phyloP scores from a whole-genome alignment of 306 rosid genomes.

The Delonix regia region DNA sequence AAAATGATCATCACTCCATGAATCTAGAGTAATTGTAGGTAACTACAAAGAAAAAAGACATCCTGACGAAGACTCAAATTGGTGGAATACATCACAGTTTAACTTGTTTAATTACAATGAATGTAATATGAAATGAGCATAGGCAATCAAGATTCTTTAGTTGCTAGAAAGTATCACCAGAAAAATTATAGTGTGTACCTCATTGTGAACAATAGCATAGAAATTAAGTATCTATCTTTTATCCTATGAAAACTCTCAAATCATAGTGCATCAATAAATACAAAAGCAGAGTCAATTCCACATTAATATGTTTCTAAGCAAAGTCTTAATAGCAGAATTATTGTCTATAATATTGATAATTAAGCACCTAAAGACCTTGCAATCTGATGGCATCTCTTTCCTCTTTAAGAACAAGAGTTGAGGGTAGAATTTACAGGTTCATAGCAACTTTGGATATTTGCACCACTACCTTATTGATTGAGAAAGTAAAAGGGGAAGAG shows the following conservation, averaged over 20 bases:
- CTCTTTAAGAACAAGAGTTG: slow-evolving; percentile 19
- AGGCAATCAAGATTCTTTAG: background rate
- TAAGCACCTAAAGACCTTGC: background rate
- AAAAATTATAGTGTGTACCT: background rate
- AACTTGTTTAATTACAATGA: background rate
- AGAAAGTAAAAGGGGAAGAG: background rate
- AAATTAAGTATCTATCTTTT: background rate
- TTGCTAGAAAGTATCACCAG: background rate
- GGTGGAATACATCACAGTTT: slow-evolving; percentile 10
- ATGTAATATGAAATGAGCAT: background rate
- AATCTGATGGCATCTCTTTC: background rate
- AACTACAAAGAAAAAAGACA: slow-evolving; percentile 18
- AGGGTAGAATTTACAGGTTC: slow-evolving; percentile 7
- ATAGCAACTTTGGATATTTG: slow-evolving; percentile 23
- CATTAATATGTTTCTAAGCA: background rate
- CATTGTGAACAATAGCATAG: background rate
- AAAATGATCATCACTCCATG: slow-evolving; percentile 12
- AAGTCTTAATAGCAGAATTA: background rate
- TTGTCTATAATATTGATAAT: background rate
- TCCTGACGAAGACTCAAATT: slow-evolving; percentile 11
- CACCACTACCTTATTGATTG: background rate
- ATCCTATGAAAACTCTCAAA: background rate
- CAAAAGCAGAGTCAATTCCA: background rate
- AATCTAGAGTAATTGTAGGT: background rate
- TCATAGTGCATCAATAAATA: background rate